Percentiles rank a stretch among this genome's conserved stretches.
phyloP scores from a whole-genome alignment of 2,329 filamentous ascomycete species.

The Aureobasidium sp. region DNA sequence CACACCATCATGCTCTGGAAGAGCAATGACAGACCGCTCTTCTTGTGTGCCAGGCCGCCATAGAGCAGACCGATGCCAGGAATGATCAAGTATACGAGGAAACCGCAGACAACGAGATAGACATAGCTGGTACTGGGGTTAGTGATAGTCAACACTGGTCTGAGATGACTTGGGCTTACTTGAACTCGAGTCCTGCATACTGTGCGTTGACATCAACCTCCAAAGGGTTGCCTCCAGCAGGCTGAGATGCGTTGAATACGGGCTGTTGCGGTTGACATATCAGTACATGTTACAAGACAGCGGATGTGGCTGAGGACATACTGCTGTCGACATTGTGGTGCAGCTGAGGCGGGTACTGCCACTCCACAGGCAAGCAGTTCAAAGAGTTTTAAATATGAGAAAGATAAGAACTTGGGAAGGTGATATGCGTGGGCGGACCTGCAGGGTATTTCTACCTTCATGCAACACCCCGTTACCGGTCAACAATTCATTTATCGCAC shows the following conservation, averaged over 20 bases:
- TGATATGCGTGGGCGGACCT: conserved; percentile 1
- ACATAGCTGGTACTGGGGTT: conserved; percentile 35
- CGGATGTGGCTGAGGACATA: neutral
- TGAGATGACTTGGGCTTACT: conserved; percentile 36
- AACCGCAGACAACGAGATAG: conserved; percentile 52
- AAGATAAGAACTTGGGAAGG: neutral
- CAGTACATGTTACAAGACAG: neutral
- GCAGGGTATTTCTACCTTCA: conserved; percentile 11
- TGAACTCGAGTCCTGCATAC: conserved; percentile 52
- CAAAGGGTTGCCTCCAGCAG: conserved; percentile 49
- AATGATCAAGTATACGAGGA: conserved; percentile 60
- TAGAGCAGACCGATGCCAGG: conserved; percentile 60
- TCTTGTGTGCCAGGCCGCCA: conserved; percentile 55
- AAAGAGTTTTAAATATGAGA: neutral
- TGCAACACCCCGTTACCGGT: conserved; percentile 7
- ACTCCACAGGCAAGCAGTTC: neutral
- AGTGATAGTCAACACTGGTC: neutral
- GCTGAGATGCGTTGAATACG: conserved; percentile 35
- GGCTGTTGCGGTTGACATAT: conserved; percentile 21
- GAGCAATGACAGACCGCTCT: conserved; percentile 54
- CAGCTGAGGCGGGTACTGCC: neutral
- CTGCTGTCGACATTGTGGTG: neutral
- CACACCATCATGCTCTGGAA: conserved; percentile 56
- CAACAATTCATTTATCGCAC: neutral
- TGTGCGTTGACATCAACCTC: conserved; percentile 51